Conservation (phyloP, 495 filamentous ascomycete genomes). For the Pseudoneurospora amorphoporcata region DNA sequence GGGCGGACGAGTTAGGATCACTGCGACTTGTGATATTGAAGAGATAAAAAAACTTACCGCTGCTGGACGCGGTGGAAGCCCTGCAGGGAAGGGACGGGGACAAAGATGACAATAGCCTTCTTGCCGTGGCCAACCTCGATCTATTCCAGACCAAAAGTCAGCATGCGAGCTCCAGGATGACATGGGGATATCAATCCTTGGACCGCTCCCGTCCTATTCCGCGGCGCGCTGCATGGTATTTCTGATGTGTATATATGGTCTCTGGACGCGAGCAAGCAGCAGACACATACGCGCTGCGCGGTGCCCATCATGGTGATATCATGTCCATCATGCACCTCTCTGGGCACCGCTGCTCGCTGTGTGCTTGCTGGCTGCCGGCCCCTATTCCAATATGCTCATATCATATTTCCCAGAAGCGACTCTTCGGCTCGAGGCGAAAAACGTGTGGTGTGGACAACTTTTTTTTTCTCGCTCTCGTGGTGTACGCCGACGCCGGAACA, state of each 20-base stretch:
- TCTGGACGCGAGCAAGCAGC: conserved; percentile 6
- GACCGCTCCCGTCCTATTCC: conserved; percentile 67
- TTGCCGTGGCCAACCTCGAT: conserved; percentile 99
- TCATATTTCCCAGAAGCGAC: conserved; percentile 24
- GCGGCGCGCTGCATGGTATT: conserved; percentile 23
- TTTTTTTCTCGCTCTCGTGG: neutral
- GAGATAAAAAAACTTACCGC: conserved; percentile 54
- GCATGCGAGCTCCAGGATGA: conserved; percentile 51
- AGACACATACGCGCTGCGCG: conserved; percentile 3
- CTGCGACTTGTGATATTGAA: neutral
- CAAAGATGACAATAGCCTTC: conserved; percentile 99
- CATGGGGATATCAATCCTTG: conserved; percentile 33
- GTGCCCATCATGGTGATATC: neutral
- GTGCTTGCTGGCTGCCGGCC: conserved; percentile 1
- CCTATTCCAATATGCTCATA: conserved; percentile 16
- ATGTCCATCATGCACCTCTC: neutral
- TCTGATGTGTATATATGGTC: conserved; percentile 19
- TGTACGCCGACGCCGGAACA: conserved; percentile 27
- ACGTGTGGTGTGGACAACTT: neutral
- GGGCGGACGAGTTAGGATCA: conserved; percentile 11
- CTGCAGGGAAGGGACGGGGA: conserved; percentile 91
- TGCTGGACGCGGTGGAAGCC: conserved; percentile 98
- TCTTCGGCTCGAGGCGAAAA: conserved; percentile 16
- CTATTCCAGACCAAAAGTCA: conserved; percentile 61
- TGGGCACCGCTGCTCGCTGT: neutral